Evolutionary conservation across 2,329 filamentous ascomycete genomes (phyloP), one percentile per base, ranked within the genome.

Genomic region (Fusarium sp.): DNA sequence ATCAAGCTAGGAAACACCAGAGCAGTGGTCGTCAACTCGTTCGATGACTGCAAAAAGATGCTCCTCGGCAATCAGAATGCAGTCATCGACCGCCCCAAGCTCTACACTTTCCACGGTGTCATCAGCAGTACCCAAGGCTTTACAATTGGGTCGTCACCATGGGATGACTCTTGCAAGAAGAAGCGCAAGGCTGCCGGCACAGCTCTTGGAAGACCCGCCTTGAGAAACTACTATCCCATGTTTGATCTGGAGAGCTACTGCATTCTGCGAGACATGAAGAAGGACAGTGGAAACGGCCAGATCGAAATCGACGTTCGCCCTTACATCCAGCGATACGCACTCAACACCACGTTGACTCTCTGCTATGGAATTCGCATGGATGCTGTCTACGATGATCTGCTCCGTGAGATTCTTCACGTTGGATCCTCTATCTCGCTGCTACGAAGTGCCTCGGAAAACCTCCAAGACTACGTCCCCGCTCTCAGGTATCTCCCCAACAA

Each of bases 71-170:
- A 95, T 73, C 92, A 94, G 74, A 92, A 92, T 0, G 87, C 92
- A 1, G 82, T 95, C 60, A 94, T 94, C 73, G 94, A 91, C 1
- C 88, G 93, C 5, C 93, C 93, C 0, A 93, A 86, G 16, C 88
- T 94, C 50, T 92, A 95, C 78, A 95, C 93, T 4, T 95, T 94
- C 79, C 92, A 94, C 79, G 92, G 87, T 12, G 90, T 94, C 11
- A 90, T 94, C 3, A 94, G 92, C 3, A 89, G 86, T 37, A 92
- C 91, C 0, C 91, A 94, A 71, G 92, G 92, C 28, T 92, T 94
- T 79, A 95, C 92, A 0, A 94, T 95, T 65, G 93, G 93, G 2
- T 94, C 92, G 0, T 94, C 92, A 0, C 92, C 93, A 0, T 95
- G 93, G 91, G 92, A 94, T 71, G 92, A 94, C 53, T 93, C 90